phyloP scores from a whole-genome alignment of 2,329 filamentous ascomycete genomes.

The Penicillium italicum region DNA sequence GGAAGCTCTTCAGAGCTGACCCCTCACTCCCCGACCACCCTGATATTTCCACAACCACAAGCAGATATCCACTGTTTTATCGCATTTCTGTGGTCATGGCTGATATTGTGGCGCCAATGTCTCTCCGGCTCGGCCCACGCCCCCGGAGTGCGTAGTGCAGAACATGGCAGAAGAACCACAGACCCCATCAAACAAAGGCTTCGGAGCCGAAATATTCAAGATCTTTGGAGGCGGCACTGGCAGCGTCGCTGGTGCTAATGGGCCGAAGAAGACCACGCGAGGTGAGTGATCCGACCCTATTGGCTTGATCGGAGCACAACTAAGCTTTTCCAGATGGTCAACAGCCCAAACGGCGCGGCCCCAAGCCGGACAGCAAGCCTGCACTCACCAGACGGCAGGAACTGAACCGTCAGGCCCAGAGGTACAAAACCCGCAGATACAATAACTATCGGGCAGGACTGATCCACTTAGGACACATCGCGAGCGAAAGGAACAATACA shows the following conservation, averaged over 20 bases:
- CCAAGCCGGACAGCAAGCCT: conserved; percentile 94
- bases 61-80: not conserved
- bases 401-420: conserved; percentile 90
- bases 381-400: conserved; percentile 89
- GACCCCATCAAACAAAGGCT: conserved; percentile 19
- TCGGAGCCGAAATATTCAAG: conserved; percentile 46
- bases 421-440: conserved; percentile 52
- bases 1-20: not conserved
- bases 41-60: not conserved
- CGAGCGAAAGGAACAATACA: conserved; percentile 93
- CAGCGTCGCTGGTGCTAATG: conserved; percentile 30
- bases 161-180: conserved; percentile 18
- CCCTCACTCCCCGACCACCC: not conserved
- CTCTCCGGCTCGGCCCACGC: conserved; percentile 10
- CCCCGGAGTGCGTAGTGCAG: conserved; percentile 16
- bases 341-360: conserved; percentile 81
- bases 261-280: conserved; percentile 67
- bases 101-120: conserved; percentile 16
- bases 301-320: not conserved
- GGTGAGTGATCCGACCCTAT: conserved; percentile 48
- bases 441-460: conserved; percentile 14
- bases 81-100: not conserved
- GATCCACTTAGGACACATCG: conserved; percentile 72
- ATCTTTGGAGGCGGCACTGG: conserved; percentile 45
- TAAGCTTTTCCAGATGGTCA: conserved; percentile 64